phyloP scores from a whole-genome alignment of 1,284 basidiomycete species.

The Polyporus tsugae region DNA sequence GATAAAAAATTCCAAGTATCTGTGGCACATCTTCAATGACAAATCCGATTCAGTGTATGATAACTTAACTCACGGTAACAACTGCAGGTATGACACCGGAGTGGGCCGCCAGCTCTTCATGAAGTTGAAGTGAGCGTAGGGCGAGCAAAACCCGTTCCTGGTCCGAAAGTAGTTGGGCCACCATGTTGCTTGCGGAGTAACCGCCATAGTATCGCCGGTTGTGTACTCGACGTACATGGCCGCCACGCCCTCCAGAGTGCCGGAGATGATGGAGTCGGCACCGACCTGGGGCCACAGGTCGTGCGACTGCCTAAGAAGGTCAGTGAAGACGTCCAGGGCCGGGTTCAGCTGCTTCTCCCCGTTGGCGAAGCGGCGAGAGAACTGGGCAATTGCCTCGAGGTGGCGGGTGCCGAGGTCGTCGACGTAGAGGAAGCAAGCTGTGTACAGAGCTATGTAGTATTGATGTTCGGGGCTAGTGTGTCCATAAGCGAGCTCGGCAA shows the following conservation, averaged over 20 bases:
- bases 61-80: conserved; percentile 27
- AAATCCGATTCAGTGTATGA: background rate
- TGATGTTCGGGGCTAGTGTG: conserved; percentile 16
- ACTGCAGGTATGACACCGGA: conserved; percentile 27
- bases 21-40: background rate
- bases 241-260: conserved; percentile 26
- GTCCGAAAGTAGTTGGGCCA: conserved; percentile 27
- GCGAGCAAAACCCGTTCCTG: conserved; percentile 22
- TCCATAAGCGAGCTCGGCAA: conserved; percentile 17
- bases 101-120: conserved; percentile 22
- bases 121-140: conserved; percentile 30
- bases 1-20: conserved; percentile 27
- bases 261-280: conserved; percentile 28
- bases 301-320: conserved; percentile 17
- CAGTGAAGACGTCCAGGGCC: conserved; percentile 15
- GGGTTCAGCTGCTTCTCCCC: conserved; percentile 18
- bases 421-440: conserved; percentile 17
- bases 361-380: conserved; percentile 17
- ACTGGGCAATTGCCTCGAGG: conserved; percentile 14
- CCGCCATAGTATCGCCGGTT: conserved; percentile 17
- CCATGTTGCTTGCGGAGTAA: conserved; percentile 23
- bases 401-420: conserved; percentile 15
- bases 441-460: conserved; percentile 21
- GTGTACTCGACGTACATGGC: conserved; percentile 29
- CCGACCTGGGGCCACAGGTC: conserved; percentile 23